phyloP scores from a whole-genome alignment of 2,329 filamentous ascomycete genomes.

The Botrytis deweyae region DNA sequence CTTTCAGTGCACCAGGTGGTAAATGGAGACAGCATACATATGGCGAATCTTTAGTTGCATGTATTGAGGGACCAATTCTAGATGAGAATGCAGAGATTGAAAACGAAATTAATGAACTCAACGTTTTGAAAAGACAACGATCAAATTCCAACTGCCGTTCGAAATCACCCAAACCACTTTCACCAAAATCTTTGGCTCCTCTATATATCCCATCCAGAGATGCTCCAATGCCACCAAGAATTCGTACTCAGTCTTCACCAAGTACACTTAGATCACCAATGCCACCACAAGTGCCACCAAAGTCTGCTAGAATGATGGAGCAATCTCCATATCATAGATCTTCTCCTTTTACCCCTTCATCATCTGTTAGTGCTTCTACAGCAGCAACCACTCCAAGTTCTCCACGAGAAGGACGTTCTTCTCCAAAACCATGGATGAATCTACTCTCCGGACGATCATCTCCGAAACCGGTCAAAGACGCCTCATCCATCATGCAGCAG shows the following conservation, averaged over 20 bases:
- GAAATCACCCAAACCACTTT: slow-evolving; percentile 43
- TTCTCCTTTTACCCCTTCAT: slow-evolving; percentile 41
- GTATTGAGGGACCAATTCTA: slow-evolving; percentile 38
- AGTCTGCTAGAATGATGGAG: slow-evolving; percentile 45
- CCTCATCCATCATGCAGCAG: slow-evolving; percentile 2
- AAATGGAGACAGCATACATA: slow-evolving; percentile 49
- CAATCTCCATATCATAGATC: slow-evolving; percentile 46
- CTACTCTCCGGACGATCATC: slow-evolving; percentile 14
- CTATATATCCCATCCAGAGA: slow-evolving; percentile 52
- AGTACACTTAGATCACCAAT: slow-evolving; percentile 49
- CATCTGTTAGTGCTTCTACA: slow-evolving; percentile 30
- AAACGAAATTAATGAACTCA: slow-evolving; percentile 6
- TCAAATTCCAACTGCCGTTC: neutral
- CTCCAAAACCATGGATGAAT: slow-evolving; percentile 31
- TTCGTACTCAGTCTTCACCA: slow-evolving; percentile 27
- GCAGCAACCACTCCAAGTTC: slow-evolving; percentile 22
- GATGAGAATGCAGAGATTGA: slow-evolving; percentile 41
- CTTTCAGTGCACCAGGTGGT: slow-evolving; percentile 58
- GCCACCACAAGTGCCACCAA: slow-evolving; percentile 42
- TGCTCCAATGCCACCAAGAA: slow-evolving; percentile 25
- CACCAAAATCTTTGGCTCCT: slow-evolving; percentile 55
- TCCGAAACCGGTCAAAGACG: slow-evolving; percentile 13
- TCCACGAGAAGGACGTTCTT: slow-evolving; percentile 29
- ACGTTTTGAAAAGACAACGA: neutral
- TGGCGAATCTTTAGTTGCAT: slow-evolving; percentile 39